A percentile compares a stretch with the other conserved stretches of the same genome.
Evolutionary conservation across 139 green algal species (phyloP).

Genomic region (Haematococcus lacustris): DNA sequence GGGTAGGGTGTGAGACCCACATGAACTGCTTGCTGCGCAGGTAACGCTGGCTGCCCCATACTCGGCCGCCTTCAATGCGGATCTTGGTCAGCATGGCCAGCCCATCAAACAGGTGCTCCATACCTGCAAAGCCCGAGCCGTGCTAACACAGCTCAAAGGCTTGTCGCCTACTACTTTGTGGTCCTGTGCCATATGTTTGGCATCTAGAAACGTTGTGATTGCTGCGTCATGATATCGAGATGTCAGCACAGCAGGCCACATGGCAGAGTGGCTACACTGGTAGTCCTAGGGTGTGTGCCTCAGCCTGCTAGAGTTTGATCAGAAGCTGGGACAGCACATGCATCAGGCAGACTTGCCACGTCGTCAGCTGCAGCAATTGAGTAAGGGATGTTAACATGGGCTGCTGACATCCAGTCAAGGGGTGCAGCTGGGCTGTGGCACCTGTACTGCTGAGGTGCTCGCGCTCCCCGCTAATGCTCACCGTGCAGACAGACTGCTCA

Average conservation of each 20-base stretch:
- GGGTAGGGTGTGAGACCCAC: too few species aligned
- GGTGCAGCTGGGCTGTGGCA: too few species aligned
- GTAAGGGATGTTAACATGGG: too few species aligned
- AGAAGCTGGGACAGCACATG: too few species aligned
- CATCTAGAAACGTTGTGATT: too few species aligned
- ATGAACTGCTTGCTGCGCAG: slow-evolving; percentile 33
- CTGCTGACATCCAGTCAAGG: too few species aligned
- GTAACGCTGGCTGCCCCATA: slow-evolving; percentile 29
- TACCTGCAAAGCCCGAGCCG: slow-evolving; percentile 10
- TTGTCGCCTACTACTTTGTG: slow-evolving; percentile 4
- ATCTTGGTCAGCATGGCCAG: slow-evolving; percentile 56
- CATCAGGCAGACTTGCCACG: too few species aligned
- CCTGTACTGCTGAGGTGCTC: too few species aligned
- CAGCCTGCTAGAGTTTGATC: too few species aligned
- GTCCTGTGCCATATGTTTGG: background rate
- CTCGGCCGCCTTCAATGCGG: slow-evolving; percentile 22
- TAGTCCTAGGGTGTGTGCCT: background rate
- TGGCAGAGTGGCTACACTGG: background rate
- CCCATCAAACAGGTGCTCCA: slow-evolving; percentile 72
- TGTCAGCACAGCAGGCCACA: background rate
- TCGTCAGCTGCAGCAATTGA: too few species aligned
- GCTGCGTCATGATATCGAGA: background rate
- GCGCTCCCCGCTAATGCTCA: too few species aligned
- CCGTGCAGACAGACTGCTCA: background rate
- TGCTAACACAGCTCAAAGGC: background rate